Evolutionary conservation across 2,329 filamentous ascomycete species (phyloP), one percentile per base, ranked within the genome.

Genomic region (Penicillium psychrosexuale): DNA sequence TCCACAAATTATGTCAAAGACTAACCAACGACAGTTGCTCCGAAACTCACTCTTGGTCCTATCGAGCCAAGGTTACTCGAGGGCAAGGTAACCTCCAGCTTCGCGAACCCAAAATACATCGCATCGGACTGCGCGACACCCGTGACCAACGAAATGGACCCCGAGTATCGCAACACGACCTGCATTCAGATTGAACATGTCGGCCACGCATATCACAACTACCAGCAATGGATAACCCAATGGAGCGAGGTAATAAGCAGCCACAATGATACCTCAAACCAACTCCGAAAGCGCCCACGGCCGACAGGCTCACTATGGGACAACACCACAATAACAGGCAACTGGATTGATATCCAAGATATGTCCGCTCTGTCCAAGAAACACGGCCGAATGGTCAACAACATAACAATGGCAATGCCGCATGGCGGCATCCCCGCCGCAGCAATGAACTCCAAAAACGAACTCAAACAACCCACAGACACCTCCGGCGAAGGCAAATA

Each of bases 401-500:
- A 92, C 59, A 83, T 91, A 27, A 89, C 87, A 0, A 78, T 92
- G 61, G 88, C 88, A 0, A 87, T 92, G 81, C 90, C 90, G 0
- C 90, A 94, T 63, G 78, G 85, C 0, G 84, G 86, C 0, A 79
- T 94, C 0, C 84, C 88, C 33, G 72, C 77, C 12, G 89, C 89
- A 0, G 85, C 87, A 0, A 81, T 77, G 8, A 77, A 87, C 60
- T 72, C 78, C 0, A 68, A 73, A 8, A 93, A 93, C 63, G 69
- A 74, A 0, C 89, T 94, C 30, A 71, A 89, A 8, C 89, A 93
- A 62, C 89, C 90, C 0, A 77, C 79, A 7, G 82, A 85, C 19
- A 75, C 85, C 11, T 79, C 75, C 0, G 88, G 87, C 0, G 78
- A 89, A 8, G 89, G 88, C 11, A 82, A 86, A 45, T 92, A 91